These are phyloP conservation scores for Pilobolus umbonatus DNA, from an alignment of 192 early-diverging fungal species.

Conservation along the genomic window DNA sequence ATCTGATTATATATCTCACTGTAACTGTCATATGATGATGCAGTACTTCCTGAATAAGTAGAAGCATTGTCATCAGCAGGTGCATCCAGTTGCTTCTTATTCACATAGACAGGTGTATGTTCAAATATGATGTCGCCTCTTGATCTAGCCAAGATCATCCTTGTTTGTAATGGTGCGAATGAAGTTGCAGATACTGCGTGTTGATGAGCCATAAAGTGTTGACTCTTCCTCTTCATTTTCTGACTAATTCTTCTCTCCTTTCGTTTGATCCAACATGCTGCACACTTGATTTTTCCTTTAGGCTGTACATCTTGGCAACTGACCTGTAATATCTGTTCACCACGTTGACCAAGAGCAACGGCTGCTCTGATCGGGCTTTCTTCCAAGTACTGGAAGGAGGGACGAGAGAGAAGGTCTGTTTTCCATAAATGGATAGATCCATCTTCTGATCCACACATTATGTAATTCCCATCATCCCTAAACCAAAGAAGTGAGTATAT, in stretches of 20 bases:
- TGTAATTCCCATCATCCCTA: constrained; percentile 69
- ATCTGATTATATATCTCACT: neutral
- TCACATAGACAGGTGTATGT: constrained; percentile 44
- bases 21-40: neutral
- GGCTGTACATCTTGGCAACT: constrained; percentile 2
- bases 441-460: constrained; percentile 83
- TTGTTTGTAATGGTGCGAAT: constrained; percentile 59
- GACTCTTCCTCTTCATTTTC: constrained; percentile 23
- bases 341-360: constrained; percentile 13
- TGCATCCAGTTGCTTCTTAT: neutral
- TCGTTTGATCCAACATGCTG: constrained; percentile 22
- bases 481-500: too few relatives aligned
- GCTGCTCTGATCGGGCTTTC: constrained; percentile 24
- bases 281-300: neutral
- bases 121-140: constrained; percentile 38
- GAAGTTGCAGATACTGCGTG: constrained; percentile 53
- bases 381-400: constrained; percentile 15
- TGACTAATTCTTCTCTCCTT: constrained; percentile 22
- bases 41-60: neutral
- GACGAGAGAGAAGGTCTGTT: constrained; percentile 37
- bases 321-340: constrained; percentile 15
- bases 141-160: constrained; percentile 51
- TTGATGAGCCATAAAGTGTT: constrained; percentile 47
- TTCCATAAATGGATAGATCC: constrained; percentile 71
- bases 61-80: neutral